A percentile compares a stretch with the other conserved stretches of the same genome.
These are phyloP conservation scores for Penicillium occitanis DNA, from an alignment of 2,329 filamentous ascomycete species.

Conservation along the genomic window DNA sequence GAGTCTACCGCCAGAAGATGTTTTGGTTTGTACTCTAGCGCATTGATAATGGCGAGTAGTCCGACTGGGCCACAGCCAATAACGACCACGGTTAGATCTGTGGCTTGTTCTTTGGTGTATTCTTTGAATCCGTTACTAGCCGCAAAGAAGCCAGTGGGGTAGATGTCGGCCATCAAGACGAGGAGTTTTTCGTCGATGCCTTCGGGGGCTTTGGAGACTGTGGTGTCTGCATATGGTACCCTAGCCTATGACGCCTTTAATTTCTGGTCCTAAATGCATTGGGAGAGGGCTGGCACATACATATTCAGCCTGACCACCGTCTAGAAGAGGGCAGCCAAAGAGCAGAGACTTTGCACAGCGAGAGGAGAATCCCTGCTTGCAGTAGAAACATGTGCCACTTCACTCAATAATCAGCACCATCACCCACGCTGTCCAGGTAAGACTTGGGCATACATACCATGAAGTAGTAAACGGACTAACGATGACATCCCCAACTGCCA, in stretches of 20 bases:
- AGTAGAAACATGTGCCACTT: conserved; percentile 78
- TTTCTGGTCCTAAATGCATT: not conserved
- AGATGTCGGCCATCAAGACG: conserved; percentile 90
- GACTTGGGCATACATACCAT: conserved; percentile 52
- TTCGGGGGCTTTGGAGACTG: conserved; percentile 70
- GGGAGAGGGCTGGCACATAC: conserved; percentile 38
- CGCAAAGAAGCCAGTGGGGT: conserved; percentile 80
- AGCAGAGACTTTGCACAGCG: conserved; percentile 70
- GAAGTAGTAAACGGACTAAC: conserved; percentile 82
- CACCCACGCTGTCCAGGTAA: not conserved
- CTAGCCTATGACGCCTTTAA: conserved; percentile 48
- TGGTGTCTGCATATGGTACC: conserved; percentile 77
- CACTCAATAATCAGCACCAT: not conserved
- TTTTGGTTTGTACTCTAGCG: conserved; percentile 71
- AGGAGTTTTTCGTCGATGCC: conserved; percentile 71
- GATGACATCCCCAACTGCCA: conserved; percentile 73
- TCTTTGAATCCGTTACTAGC: conserved; percentile 73
- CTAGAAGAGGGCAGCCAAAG: conserved; percentile 68
- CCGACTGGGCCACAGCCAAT: conserved; percentile 86
- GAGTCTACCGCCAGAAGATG: conserved; percentile 77
- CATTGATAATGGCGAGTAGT: conserved; percentile 77
- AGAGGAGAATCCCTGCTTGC: conserved; percentile 71
- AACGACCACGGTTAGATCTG: conserved; percentile 70
- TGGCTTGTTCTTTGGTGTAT: conserved; percentile 57
- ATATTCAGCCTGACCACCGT: conserved; percentile 80